phyloP scores from a whole-genome alignment of 192 early-diverging fungal species.

The Gigaspora rosea region DNA sequence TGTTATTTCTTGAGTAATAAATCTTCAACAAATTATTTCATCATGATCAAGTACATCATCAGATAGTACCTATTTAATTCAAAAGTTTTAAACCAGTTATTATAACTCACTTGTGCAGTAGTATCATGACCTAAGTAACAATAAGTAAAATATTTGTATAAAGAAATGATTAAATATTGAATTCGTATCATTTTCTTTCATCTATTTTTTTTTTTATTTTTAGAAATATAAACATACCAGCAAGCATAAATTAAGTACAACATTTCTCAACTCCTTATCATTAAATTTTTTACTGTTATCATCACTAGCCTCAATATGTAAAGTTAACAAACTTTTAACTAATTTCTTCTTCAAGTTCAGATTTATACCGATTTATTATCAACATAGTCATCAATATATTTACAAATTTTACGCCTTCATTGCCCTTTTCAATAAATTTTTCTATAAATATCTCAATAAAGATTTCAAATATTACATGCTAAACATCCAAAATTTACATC shows the following conservation, averaged over 20 bases:
- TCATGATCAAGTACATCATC: slow-evolving; percentile 52
- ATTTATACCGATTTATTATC: too few species aligned
- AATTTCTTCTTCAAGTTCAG: slow-evolving; percentile 16
- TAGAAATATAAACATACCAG: background rate
- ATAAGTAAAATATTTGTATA: background rate
- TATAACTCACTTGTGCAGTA: slow-evolving; percentile 49
- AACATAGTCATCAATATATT: too few species aligned
- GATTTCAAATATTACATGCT: slow-evolving; percentile 31
- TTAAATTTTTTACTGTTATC: slow-evolving; percentile 31
- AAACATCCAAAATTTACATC: slow-evolving; percentile 37
- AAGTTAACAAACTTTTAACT: slow-evolving; percentile 38
- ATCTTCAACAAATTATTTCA: slow-evolving; percentile 34
- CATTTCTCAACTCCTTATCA: slow-evolving; percentile 48
- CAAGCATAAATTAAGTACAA: slow-evolving; percentile 48
- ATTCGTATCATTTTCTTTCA: too few species aligned
- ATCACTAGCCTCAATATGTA: slow-evolving; percentile 49
- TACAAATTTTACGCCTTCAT: too few species aligned
- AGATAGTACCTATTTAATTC: slow-evolving; percentile 28
- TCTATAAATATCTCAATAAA: slow-evolving; percentile 40
- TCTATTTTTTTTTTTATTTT: too few species aligned
- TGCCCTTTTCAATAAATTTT: slow-evolving; percentile 21
- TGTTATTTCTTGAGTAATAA: slow-evolving; percentile 38
- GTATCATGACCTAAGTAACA: slow-evolving; percentile 52
- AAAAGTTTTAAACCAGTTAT: too few species aligned
- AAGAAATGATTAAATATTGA: too few species aligned